A percentile compares a stretch with the other conserved stretches of the same genome.
Conservation (phyloP, 1,284 basidiomycete species). For the Microstroma glucosiphilum region DNA sequence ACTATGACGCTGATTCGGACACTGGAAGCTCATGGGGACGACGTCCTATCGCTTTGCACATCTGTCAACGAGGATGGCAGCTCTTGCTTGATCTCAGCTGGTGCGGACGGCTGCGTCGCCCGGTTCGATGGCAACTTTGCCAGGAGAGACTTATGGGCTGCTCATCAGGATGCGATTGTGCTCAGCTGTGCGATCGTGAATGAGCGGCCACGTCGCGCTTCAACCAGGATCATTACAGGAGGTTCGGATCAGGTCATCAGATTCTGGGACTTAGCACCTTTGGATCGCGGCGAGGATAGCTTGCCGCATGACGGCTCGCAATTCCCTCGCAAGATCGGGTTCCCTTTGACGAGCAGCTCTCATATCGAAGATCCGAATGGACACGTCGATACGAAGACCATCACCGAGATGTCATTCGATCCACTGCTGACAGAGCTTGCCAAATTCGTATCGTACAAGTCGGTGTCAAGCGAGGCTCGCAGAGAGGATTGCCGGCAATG, state of each 20-base stretch:
- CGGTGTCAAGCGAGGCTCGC: constrained; percentile 65
- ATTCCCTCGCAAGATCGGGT: too few relatives aligned
- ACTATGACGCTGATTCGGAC: constrained; percentile 77
- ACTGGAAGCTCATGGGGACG: constrained; percentile 71
- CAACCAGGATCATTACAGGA: constrained; percentile 25
- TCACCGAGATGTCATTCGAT: constrained; percentile 26
- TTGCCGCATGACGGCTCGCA: background rate
- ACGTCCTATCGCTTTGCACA: constrained; percentile 26
- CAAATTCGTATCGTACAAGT: constrained; percentile 79
- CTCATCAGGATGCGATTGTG: constrained; percentile 23
- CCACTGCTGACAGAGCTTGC: constrained; percentile 63
- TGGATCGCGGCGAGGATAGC: background rate
- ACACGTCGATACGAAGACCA: background rate
- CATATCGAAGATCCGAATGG: background rate
- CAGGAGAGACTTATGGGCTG: constrained; percentile 38
- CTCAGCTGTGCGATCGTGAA: constrained; percentile 18
- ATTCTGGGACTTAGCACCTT: constrained; percentile 29
- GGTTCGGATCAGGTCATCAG: constrained; percentile 28
- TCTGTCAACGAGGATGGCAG: constrained; percentile 44
- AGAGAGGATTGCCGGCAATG: constrained; percentile 62
- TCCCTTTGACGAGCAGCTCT: background rate
- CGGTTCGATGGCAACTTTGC: constrained; percentile 34
- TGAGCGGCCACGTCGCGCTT: constrained; percentile 7
- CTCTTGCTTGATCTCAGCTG: constrained; percentile 47
- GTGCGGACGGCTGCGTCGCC: constrained; percentile 36